These are phyloP conservation scores for Tubosaeta brunneosetosa DNA, from an alignment of 768 basidiomycete species.

Conservation along the genomic window DNA sequence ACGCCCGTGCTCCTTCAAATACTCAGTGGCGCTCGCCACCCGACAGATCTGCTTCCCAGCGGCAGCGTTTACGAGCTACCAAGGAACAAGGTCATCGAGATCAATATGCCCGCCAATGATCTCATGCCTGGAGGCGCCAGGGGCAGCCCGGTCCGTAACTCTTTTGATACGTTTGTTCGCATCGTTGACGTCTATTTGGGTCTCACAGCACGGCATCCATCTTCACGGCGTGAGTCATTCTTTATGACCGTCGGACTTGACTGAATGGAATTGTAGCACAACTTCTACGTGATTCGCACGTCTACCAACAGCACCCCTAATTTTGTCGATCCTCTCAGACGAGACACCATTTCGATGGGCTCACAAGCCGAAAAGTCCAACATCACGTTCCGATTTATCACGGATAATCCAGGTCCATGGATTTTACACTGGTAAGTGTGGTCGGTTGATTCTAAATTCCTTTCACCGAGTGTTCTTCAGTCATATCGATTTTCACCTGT, in stretches of 20 bases:
- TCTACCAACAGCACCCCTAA: conserved; percentile 30
- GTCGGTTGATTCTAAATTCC: background rate
- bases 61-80: conserved; percentile 47
- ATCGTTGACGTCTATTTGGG: background rate
- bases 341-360: conserved; percentile 35
- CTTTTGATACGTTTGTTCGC: background rate
- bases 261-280: conserved; percentile 25
- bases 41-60: conserved; percentile 44
- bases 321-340: conserved; percentile 34
- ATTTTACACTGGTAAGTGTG: conserved; percentile 38
- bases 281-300: conserved; percentile 36
- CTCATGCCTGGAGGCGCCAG: conserved; percentile 28
- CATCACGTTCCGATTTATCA: conserved; percentile 54
- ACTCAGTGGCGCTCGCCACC: conserved; percentile 46
- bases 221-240: conserved; percentile 35
- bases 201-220: conserved; percentile 35
- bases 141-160: conserved; percentile 32
- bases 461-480: conserved; percentile 11
- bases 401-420: conserved; percentile 67
- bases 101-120: conserved; percentile 42
- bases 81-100: conserved; percentile 42
- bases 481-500: conserved; percentile 31
- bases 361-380: conserved; percentile 33
- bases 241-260: background rate
- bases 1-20: conserved; percentile 57